Percentiles rank a stretch among this genome's conserved stretches.
Evolutionary conservation across 495 filamentous ascomycete species (phyloP).

Genomic region (Aspergillus saccharolyticus): DNA sequence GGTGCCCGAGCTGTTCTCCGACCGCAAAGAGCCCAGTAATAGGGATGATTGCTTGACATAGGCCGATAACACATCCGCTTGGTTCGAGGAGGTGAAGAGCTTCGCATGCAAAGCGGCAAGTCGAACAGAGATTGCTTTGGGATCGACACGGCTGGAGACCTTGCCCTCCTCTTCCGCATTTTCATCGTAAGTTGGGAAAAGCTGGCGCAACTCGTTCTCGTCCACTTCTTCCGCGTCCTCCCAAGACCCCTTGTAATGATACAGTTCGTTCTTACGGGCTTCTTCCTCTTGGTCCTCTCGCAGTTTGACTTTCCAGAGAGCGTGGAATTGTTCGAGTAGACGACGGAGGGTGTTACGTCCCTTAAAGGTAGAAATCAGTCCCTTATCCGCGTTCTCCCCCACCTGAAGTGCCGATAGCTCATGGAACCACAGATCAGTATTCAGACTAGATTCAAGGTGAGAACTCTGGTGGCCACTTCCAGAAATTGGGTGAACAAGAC

Average conservation of each 20-base stretch:
- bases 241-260: conserved; percentile 69
- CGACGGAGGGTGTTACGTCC: conserved; percentile 33
- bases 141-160: conserved; percentile 27
- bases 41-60: conserved; percentile 38
- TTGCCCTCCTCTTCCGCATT: conserved; percentile 30
- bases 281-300: conserved; percentile 66
- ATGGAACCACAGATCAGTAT: conserved; percentile 42
- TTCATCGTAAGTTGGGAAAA: conserved; percentile 76
- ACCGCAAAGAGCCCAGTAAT: conserved; percentile 38
- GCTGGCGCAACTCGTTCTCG: conserved; percentile 65
- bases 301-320: conserved; percentile 70
- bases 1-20: conserved; percentile 24
- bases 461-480: conserved; percentile 14
- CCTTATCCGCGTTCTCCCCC: conserved; percentile 32
- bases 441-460: conserved; percentile 31
- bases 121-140: conserved; percentile 42
- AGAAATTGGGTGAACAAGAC: conserved; percentile 27
- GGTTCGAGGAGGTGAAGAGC: conserved; percentile 36
- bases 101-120: conserved; percentile 51
- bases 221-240: conserved; percentile 72
- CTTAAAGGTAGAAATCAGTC: conserved; percentile 23
- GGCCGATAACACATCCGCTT: conserved; percentile 24
- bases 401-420: conserved; percentile 37
- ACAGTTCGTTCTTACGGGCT: conserved; percentile 66
- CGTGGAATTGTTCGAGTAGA: conserved; percentile 66